Conservation (phyloP, 495 filamentous ascomycete species). For the Penicillium cinerascens region DNA sequence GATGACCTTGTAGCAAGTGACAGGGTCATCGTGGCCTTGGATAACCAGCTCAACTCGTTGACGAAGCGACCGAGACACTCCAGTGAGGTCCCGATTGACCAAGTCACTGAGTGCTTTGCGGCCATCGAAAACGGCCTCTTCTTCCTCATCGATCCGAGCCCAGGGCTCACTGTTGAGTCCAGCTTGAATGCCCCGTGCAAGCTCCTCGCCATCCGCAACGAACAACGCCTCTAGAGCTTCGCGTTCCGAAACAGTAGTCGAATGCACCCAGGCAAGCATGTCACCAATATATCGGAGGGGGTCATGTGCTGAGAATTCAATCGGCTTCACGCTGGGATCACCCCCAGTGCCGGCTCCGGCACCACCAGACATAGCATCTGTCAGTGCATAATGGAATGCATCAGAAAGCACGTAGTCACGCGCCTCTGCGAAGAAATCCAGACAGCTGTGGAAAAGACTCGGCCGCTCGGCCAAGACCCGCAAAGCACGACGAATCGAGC, state of each 20-base stretch:
- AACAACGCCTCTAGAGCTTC: conserved; percentile 92
- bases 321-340: conserved; percentile 70
- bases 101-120: conserved; percentile 80
- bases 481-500: conserved; percentile 78
- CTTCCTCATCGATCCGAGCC: conserved; percentile 59
- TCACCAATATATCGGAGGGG: conserved; percentile 90
- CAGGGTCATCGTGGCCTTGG: conserved; percentile 85
- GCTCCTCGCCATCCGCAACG: conserved; percentile 86
- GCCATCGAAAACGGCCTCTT: conserved; percentile 71
- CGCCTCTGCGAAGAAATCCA: conserved; percentile 91
- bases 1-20: conserved; percentile 82
- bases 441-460: conserved; percentile 84
- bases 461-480: conserved; percentile 88
- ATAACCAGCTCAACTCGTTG: conserved; percentile 89
- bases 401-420: conserved; percentile 84
- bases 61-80: conserved; percentile 70
- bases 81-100: conserved; percentile 79
- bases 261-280: conserved; percentile 97
- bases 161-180: conserved; percentile 86
- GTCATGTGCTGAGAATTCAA: conserved; percentile 91
- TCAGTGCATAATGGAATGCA: conserved; percentile 86
- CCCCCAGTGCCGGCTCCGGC: conserved; percentile 20
- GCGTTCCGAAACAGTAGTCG: conserved; percentile 85
- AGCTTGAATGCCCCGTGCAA: conserved; percentile 78
- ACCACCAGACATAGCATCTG: conserved; percentile 57